Base-by-base conservation (phyloP, 75 land plant genomes). In the Sequoiadendron giganteum region DNA sequence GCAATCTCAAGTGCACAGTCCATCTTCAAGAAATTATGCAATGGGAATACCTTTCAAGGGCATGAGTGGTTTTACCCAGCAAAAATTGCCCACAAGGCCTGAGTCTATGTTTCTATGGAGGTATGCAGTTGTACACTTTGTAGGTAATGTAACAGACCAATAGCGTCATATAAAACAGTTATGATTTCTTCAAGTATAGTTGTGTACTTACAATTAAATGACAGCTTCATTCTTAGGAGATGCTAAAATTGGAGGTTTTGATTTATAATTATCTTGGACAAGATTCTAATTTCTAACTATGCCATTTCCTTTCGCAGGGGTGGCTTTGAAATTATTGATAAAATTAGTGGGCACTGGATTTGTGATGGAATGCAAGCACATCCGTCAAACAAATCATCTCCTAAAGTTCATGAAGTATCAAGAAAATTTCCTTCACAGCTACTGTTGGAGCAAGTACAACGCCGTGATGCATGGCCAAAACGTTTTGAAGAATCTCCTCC, bases 361-460 rank as follows among this genome's bases (percentile, higher is more conserved):
- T 82, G 21, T 82, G 84, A 90, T 82, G 89, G 88, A 36, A 82
- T 91, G 73, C 92, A 90, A 56, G 92, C 91, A 45, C 85, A 87
- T 68, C 84, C 83, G 55, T 90, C 92, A 7, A 90, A 88, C 77
- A 83, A 72, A 75, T 91, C 92, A 65, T 88, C 84, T 54, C 85
- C 77, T 18, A 91, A 91, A 87, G 92, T 91, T 84, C 76, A 76
- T 28, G 92, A 90, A 86, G 92, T 86, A 70, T 82, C 91, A 58
- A 90, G 78, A 78, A 85, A 70, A 58, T 54, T 91, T 75, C 91
- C 91, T 72, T 85, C 84, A 16, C 86, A 70, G 85, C 79, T 91
- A 40, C 86, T 47, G 77, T 86, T 91, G 32, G 91, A 91, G 79
- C 88, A 91, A 90, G 91, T 91, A 18, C 84, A 70, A 76, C 92